Conservation (phyloP, 2,329 filamentous ascomycete genomes). For the Aspergillus flavus region DNA sequence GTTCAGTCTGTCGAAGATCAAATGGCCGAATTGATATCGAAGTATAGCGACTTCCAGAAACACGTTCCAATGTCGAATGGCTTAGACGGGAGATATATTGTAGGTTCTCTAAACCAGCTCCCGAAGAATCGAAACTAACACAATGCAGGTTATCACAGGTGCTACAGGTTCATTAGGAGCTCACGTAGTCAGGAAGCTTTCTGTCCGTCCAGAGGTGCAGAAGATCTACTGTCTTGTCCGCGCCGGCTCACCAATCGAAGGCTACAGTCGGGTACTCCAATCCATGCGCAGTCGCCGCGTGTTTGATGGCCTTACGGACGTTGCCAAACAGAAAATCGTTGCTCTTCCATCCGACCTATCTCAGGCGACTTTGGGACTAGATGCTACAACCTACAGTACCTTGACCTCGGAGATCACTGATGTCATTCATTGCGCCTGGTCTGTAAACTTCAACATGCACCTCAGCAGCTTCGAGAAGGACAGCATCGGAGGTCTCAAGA, state of each 20-base stretch:
- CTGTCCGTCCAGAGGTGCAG: conserved; percentile 36
- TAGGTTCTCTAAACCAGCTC: conserved; percentile 7
- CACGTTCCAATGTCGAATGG: conserved; percentile 27
- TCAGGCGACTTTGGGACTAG: conserved; percentile 53
- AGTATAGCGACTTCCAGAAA: conserved; percentile 43
- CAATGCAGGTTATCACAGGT: conserved; percentile 57
- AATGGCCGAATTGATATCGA: conserved; percentile 52
- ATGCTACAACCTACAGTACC: conserved; percentile 40
- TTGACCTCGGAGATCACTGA: conserved; percentile 50
- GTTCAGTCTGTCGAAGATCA: conserved; percentile 41
- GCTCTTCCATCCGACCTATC: conserved; percentile 55
- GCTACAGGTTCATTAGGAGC: conserved; percentile 67
- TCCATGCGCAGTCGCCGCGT: conserved; percentile 44
- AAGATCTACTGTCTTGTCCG: conserved; percentile 62
- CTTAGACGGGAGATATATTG: conserved; percentile 28
- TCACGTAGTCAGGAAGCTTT: conserved; percentile 56
- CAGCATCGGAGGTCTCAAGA: conserved; percentile 53
- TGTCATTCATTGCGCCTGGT: conserved; percentile 67
- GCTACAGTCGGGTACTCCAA: conserved; percentile 48
- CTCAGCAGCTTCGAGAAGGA: conserved; percentile 59
- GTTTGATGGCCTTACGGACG: conserved; percentile 24
- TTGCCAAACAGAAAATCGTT: conserved; percentile 42
- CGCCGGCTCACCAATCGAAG: conserved; percentile 46
- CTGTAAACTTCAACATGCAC: conserved; percentile 64
- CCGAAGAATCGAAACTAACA: not conserved